Base-by-base conservation (phyloP, 331 rosid species). In the Telfairia occidentalis region DNA sequence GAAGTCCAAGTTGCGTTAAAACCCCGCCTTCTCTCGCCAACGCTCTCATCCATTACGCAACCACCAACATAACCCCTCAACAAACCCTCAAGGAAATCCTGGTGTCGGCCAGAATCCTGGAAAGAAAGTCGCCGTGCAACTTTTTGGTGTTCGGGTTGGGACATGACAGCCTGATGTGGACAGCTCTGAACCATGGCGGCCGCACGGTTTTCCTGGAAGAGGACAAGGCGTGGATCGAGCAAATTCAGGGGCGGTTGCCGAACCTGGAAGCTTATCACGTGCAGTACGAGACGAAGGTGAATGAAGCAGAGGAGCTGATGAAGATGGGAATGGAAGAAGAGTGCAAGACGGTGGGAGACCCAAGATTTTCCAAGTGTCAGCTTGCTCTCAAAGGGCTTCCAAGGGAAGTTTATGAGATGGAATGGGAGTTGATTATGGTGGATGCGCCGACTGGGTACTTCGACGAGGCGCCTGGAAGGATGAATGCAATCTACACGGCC, bases 361-460 rank as follows among this genome's bases (percentile, higher is more conserved):
- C 97, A 2, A 87, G 96, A 78, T 69, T 80, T 9, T 87, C 96
- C 7, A 84, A 83, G 76, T 94, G 98, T 34, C 65, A 71, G n/a
- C 70, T 94, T 35, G 80, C 96, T 0, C 89, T 84, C 19, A 94
- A 88, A 76, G 89, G 89, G 40, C 83, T 91, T 28, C 98, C 97
- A 0, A 83, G 57, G 21, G 92, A 89, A 15, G 78, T 94, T 2
- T 94, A 91, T 48, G 92, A 91, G 23, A 73, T 86, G 0, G 98
- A 89, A 19, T 94, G 98, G 98, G 98, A 94, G 40, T 67, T 90
- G 82, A 94, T 94, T 19, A 94, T 94, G 98, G 97, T 94, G 57
- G 98, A 94, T 72, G 98, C 98, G 9, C 98, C 98, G 0, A 94
- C 96, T 0, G 98, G 98, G 18, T 94, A 85, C 76, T 83, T 82